Evolutionary conservation across 441 rosid species (phyloP), one percentile per base, ranked within the genome.

Genomic region (Breynia disticha): DNA sequence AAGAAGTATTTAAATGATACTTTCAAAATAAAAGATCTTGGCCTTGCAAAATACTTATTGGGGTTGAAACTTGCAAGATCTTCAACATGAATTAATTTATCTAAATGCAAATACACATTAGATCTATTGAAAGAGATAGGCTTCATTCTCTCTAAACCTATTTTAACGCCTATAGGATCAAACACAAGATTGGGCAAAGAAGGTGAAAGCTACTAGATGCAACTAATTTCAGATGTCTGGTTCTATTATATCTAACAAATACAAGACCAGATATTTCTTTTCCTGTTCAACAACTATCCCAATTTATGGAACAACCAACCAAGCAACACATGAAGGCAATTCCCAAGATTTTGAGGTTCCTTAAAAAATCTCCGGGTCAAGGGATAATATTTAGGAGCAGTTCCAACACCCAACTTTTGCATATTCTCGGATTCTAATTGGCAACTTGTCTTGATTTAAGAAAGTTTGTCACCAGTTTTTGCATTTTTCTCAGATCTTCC

Each of bases 361-460:
- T 44, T 6, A 45, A 45, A 13, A 7, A 16, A 1, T 12, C 52
- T 43, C 52, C 46, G 11, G 47, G 54, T 14, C 42, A 47, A n/a
- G 47, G 46, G 11, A 17, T 56, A 0, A 0, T 15, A 3, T 16
- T 63, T 5, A 14, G n/a, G n/a, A n/a, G n/a, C n/a, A n/a, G n/a
- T n/a, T n/a, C n/a, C n/a, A n/a, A n/a, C n/a, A n/a, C n/a, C n/a
- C n/a, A n/a, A n/a, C n/a, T n/a, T n/a, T n/a, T 0, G 0, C 39
- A 46, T 8, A n/a, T 49, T 43, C 1, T 56, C 19, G 17, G 32
- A 50, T 37, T 42, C 22, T 18, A 16, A 56, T 49, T 56, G 42
- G 47, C 52, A 13, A 16, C 41, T 17, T 56, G 47, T 16, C 46
- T 7, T 2, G 15, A 14, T 5, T 56, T 48, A 10, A 11, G 24